Evolutionary conservation across 441 rosid genomes (phyloP).

Genomic region (Populus tomentosa): DNA sequence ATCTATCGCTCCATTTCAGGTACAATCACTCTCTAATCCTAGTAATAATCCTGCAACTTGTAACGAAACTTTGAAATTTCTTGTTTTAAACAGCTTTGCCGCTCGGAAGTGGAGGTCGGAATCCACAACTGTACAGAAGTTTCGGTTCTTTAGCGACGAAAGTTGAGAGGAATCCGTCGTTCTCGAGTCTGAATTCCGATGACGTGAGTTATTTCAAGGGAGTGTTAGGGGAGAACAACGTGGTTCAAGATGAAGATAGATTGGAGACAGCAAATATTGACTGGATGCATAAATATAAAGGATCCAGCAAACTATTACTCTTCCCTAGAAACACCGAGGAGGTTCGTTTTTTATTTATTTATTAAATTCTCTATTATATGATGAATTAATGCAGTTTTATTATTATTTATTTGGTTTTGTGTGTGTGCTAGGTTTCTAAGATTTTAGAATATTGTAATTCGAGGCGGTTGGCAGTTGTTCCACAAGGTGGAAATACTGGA

Average conservation of each 20-base stretch:
- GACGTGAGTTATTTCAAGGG: slow-evolving; percentile 61
- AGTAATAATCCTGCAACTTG: background rate
- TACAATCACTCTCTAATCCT: background rate
- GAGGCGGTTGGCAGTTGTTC: slow-evolving; percentile 83
- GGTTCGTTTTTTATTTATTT: slow-evolving; percentile 29
- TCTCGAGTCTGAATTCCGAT: slow-evolving; percentile 54
- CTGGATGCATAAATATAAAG: slow-evolving; percentile 86
- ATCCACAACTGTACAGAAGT: slow-evolving; percentile 25
- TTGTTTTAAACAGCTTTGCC: background rate
- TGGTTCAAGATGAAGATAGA: slow-evolving; percentile 71
- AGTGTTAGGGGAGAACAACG: slow-evolving; percentile 66
- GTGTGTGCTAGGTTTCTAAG: slow-evolving; percentile 57
- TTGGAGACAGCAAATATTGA: slow-evolving; percentile 69
- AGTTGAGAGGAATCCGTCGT: slow-evolving; percentile 58
- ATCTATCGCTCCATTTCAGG: slow-evolving; percentile 31
- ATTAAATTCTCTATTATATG: background rate
- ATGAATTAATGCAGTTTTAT: background rate
- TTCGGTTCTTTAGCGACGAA: slow-evolving; percentile 39
- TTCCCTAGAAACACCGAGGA: slow-evolving; percentile 66
- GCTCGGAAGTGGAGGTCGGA: background rate
- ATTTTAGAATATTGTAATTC: slow-evolving; percentile 78
- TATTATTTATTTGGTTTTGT: background rate
- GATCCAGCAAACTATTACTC: slow-evolving; percentile 78
- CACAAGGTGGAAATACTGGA: slow-evolving; percentile 96
- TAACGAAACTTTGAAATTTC: background rate